Evolutionary conservation across 495 filamentous ascomycete genomes (phyloP).

Genomic region (Tuber microsphaerosporum): DNA sequence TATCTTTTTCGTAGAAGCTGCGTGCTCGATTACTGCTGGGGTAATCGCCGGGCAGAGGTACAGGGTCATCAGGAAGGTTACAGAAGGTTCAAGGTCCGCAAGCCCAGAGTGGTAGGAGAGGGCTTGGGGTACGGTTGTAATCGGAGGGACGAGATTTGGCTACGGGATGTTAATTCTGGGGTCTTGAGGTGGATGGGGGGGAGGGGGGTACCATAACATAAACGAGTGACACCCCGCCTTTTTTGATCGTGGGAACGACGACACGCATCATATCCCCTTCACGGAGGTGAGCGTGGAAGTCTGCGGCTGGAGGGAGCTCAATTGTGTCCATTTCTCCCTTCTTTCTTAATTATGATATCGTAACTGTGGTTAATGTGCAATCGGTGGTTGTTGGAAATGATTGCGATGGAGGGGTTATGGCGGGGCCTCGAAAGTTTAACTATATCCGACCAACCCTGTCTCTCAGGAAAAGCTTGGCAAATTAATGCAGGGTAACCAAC

Average conservation of each 20-base stretch:
- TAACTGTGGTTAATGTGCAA: background rate
- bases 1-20: conserved; percentile 56
- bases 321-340: conserved; percentile 35
- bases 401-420: background rate
- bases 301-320: conserved; percentile 65
- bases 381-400: conserved; percentile 1
- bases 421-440: background rate
- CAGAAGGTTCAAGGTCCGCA: conserved; percentile 59
- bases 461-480: background rate
- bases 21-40: conserved; percentile 67
- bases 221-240: conserved; percentile 69
- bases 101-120: conserved; percentile 66
- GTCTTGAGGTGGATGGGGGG: conserved; percentile 8
- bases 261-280: conserved; percentile 74
- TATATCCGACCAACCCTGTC: background rate
- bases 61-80: conserved; percentile 81
- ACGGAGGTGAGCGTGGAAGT: conserved; percentile 66
- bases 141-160: conserved; percentile 55
- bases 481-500: background rate
- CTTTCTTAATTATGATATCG: background rate
- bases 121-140: conserved; percentile 66
- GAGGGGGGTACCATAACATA: conserved; percentile 61
- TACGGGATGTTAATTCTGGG: conserved; percentile 20
- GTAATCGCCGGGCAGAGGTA: conserved; percentile 74
- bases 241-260: conserved; percentile 66